A percentile compares a stretch with the other conserved stretches of the same genome.
phyloP scores from a whole-genome alignment of 306 rosid genomes.

The Vachellia collinsii region DNA sequence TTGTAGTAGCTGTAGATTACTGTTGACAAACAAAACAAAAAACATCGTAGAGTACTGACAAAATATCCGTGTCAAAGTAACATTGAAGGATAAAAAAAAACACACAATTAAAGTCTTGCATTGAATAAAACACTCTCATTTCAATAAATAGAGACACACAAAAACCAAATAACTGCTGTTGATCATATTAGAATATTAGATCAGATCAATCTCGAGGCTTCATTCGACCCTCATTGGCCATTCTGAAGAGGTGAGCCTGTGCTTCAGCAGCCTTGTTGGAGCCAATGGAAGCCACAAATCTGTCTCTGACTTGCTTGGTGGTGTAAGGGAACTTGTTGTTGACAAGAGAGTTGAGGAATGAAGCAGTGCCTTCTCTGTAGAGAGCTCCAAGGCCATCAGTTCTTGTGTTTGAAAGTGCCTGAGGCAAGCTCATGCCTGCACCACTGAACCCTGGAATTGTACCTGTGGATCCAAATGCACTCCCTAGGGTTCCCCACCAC shows the following conservation, averaged over 20 bases:
- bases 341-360: slow-evolving; percentile 82
- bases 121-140: slow-evolving; percentile 6
- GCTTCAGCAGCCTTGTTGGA: slow-evolving; percentile 76
- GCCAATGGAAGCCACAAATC: slow-evolving; percentile 57
- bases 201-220: slow-evolving; percentile 53
- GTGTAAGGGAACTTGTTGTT: slow-evolving; percentile 72
- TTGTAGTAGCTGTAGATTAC: background rate
- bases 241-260: slow-evolving; percentile 78
- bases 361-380: slow-evolving; percentile 81
- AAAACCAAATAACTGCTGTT: slow-evolving; percentile 9
- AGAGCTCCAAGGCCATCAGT: slow-evolving; percentile 79
- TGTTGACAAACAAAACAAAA: too few relatives aligned
- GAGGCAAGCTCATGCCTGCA: slow-evolving; percentile 55
- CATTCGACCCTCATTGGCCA: slow-evolving; percentile 81
- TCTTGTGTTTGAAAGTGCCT: slow-evolving; percentile 86
- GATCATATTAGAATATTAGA: background rate
- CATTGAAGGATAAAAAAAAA: slow-evolving; percentile 29
- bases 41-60: slow-evolving; percentile 23
- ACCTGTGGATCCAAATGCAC: slow-evolving; percentile 58
- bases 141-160: slow-evolving; percentile 35
- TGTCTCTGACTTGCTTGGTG: slow-evolving; percentile 70
- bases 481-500: slow-evolving; percentile 91
- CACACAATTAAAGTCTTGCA: slow-evolving; percentile 37
- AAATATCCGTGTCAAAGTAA: slow-evolving; percentile 36
- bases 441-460: slow-evolving; percentile 66